Conservation (phyloP, 176 grass and related monocot species). For the Eragrostis curvula region DNA sequence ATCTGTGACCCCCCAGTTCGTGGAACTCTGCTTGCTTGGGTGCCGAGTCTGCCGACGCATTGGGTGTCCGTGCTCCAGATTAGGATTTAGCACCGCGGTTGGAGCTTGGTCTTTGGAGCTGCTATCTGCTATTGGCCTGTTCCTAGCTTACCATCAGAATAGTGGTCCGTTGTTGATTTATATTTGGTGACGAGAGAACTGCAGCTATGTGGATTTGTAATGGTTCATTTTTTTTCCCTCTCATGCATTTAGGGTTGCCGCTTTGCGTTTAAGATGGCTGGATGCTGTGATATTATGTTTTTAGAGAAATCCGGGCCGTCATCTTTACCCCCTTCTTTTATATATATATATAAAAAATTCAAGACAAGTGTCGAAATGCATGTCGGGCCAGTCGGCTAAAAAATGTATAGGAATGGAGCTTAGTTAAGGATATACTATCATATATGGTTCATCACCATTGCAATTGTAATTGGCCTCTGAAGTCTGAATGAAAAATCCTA, state of each 20-base stretch:
- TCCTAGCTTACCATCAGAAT: neutral
- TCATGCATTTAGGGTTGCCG: neutral
- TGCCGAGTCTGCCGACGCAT: neutral
- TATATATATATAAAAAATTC: neutral
- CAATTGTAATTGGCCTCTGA: neutral
- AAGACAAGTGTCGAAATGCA: neutral
- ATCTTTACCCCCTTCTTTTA: no score
- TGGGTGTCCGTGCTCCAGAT: neutral
- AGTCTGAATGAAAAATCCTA: neutral
- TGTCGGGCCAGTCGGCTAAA: neutral
- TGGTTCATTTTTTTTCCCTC: neutral
- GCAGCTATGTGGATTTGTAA: neutral
- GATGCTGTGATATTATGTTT: neutral
- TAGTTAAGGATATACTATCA: no score
- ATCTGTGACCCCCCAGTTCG: neutral
- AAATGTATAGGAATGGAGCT: no score
- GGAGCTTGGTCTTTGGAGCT: neutral
- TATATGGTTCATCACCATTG: neutral
- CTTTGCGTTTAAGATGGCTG: neutral
- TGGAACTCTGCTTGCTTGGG: neutral
- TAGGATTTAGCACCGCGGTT: neutral
- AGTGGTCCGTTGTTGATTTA: neutral
- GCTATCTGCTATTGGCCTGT: neutral
- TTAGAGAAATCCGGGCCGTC: neutral
- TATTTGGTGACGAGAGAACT: neutral